Conservation (phyloP, 148 eudicot genomes). For the Chenopodium album region DNA sequence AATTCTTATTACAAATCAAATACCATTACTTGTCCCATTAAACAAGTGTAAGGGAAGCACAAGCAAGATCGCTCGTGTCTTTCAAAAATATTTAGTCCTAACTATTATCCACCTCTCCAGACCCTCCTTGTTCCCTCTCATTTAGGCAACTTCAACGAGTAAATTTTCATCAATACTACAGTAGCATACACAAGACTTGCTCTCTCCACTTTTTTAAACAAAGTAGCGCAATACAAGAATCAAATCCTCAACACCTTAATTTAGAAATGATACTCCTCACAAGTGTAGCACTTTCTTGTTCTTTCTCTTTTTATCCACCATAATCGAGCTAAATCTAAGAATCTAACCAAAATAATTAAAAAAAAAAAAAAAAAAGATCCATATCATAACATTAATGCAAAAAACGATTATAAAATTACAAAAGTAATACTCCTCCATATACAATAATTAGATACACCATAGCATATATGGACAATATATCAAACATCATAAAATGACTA, state of each 20-base stretch:
- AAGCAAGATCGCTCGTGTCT: not conserved
- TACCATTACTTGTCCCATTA: not conserved
- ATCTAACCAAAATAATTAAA: too few species aligned
- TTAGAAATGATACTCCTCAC: not conserved
- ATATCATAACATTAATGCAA: not conserved
- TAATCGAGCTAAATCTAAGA: not conserved
- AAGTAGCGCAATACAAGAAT: not conserved
- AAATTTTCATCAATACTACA: not conserved
- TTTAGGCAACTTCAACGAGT: not conserved
- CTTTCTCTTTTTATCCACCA: not conserved
- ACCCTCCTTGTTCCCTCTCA: not conserved
- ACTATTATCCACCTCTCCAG: not conserved
- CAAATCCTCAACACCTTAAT: not conserved
- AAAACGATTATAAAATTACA: not conserved
- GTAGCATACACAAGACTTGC: not conserved
- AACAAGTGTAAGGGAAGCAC: not conserved
- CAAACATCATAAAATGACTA: not conserved
- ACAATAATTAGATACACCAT: not conserved
- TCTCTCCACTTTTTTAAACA: too few species aligned
- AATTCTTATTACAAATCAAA: not conserved
- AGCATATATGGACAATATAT: not conserved
- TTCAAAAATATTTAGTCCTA: not conserved
- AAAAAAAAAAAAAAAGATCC: not conserved
- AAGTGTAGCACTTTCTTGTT: not conserved
- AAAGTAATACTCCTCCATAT: not conserved